phyloP scores from a whole-genome alignment of 1,139 yeast species.

The Williopsis jadinii region DNA sequence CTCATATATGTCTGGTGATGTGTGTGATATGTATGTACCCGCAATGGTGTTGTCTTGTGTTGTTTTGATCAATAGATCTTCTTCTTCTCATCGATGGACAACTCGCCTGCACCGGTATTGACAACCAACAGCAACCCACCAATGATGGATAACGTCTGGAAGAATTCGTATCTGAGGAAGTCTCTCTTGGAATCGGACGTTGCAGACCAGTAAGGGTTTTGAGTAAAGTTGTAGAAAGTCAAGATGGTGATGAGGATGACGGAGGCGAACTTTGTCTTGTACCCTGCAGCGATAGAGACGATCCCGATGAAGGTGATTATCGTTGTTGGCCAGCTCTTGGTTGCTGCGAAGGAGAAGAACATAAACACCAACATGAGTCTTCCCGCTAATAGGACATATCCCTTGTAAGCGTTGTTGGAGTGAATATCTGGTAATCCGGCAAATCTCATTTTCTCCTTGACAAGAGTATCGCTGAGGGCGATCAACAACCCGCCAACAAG shows the following conservation, averaged over 20 bases:
- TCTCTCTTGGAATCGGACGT: conserved; percentile 72
- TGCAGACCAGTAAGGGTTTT: conserved; percentile 88
- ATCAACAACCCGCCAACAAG: conserved; percentile 90
- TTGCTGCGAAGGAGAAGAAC: conserved; percentile 79
- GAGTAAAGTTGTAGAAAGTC: conserved; percentile 66
- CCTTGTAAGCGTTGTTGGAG: conserved; percentile 72
- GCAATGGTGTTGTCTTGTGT: not conserved
- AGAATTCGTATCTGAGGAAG: conserved; percentile 85
- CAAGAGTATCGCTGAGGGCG: conserved; percentile 86
- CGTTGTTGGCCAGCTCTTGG: conserved; percentile 67
- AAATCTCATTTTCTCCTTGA: conserved; percentile 68
- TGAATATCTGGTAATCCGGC: conserved; percentile 86
- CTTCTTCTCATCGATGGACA: conserved; percentile 93
- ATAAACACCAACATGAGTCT: conserved; percentile 78
- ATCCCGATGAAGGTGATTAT: conserved; percentile 65
- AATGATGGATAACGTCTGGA: conserved; percentile 89
- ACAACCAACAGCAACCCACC: conserved; percentile 90
- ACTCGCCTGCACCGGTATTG: conserved; percentile 94
- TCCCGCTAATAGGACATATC: conserved; percentile 84
- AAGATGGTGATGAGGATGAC: conserved; percentile 67
- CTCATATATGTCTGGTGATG: not conserved
- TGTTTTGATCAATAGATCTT: conserved; percentile 56
- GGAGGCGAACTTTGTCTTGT: conserved; percentile 89
- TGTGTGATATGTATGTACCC: not conserved
- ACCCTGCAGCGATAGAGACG: conserved; percentile 81